Evolutionary conservation across 2,329 filamentous ascomycete genomes (phyloP).

Genomic region (Xylariales sp.): DNA sequence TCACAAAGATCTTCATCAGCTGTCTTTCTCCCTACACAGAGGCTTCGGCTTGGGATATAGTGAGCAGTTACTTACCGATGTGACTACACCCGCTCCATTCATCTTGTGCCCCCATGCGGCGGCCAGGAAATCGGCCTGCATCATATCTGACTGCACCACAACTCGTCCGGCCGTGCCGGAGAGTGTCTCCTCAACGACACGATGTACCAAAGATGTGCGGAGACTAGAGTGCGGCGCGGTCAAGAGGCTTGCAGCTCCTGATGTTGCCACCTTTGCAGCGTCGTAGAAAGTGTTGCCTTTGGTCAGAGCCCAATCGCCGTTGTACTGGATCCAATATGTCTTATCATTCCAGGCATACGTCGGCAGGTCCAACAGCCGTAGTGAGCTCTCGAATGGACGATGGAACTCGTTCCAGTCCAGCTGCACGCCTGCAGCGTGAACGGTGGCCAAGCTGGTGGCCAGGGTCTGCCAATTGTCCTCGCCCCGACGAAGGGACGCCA

Average conservation of each 20-base stretch:
- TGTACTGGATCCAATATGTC: constrained; percentile 62
- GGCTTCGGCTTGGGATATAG: too few species aligned
- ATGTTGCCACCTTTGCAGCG: constrained; percentile 5
- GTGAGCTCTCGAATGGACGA: constrained; percentile 36
- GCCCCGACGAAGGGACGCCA: constrained; percentile 48
- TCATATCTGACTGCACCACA: constrained; percentile 33
- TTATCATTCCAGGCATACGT: constrained; percentile 69
- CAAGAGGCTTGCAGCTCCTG: not conserved
- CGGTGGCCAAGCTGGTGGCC: constrained; percentile 37
- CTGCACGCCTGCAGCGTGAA: constrained; percentile 58
- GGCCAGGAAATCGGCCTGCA: constrained; percentile 30
- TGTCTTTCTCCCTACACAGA: too few species aligned
- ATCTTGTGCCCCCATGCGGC: constrained; percentile 38
- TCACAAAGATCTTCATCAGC: too few species aligned
- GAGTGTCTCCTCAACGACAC: constrained; percentile 30
- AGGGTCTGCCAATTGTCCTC: constrained; percentile 56
- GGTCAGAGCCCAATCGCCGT: constrained; percentile 66
- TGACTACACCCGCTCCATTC: constrained; percentile 36
- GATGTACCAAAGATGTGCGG: constrained; percentile 31
- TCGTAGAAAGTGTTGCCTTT: constrained; percentile 47
- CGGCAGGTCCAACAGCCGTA: constrained; percentile 56
- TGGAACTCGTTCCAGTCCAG: constrained; percentile 71
- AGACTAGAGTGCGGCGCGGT: constrained; percentile 11
- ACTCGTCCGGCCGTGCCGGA: constrained; percentile 20
- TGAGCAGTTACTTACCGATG: constrained; percentile 32